Conservation (phyloP, 208 protist genomes). For the Leishmania lainsoni region DNA sequence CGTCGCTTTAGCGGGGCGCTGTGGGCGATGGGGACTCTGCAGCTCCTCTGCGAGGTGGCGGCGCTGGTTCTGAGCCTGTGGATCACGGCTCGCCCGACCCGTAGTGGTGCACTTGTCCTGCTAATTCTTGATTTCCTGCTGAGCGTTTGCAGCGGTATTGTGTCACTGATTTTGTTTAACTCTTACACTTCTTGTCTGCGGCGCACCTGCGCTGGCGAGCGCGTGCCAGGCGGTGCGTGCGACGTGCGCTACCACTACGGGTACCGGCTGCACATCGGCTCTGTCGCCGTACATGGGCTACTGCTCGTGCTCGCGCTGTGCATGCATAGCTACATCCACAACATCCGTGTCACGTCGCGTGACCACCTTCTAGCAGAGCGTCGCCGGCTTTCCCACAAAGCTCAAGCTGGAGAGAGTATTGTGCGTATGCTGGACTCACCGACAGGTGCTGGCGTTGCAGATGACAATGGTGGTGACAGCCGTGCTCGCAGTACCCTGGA, state of each 20-base stretch:
- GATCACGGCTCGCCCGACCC: conserved; percentile 59
- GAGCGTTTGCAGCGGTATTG: conserved; percentile 37
- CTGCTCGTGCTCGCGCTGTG: conserved; percentile 48
- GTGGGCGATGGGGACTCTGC: conserved; percentile 53
- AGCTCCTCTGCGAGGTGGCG: conserved; percentile 40
- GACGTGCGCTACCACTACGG: conserved; percentile 48
- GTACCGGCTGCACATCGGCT: conserved; percentile 60
- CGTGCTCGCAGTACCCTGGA: not conserved
- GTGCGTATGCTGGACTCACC: conserved; percentile 15
- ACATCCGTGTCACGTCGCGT: conserved; percentile 32
- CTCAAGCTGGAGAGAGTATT: conserved; percentile 17
- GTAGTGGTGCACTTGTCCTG: conserved; percentile 34
- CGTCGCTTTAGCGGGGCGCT: conserved; percentile 43
- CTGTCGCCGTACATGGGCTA: conserved; percentile 47
- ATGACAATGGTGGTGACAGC: not conserved
- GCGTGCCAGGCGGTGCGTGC: conserved; percentile 26
- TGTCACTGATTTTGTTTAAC: conserved; percentile 54
- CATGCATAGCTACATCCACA: conserved; percentile 58
- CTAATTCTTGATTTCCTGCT: conserved; percentile 38
- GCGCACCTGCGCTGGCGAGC: conserved; percentile 37
- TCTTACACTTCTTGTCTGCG: conserved; percentile 58
- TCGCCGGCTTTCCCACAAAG: conserved; percentile 5
- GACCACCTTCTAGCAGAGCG: conserved; percentile 39
- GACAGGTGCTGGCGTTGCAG: not conserved
- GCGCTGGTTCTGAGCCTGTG: conserved; percentile 33